These are phyloP conservation scores for Herpetomonas samuelpessoai DNA, from an alignment of 208 protist species.

Conservation along the genomic window DNA sequence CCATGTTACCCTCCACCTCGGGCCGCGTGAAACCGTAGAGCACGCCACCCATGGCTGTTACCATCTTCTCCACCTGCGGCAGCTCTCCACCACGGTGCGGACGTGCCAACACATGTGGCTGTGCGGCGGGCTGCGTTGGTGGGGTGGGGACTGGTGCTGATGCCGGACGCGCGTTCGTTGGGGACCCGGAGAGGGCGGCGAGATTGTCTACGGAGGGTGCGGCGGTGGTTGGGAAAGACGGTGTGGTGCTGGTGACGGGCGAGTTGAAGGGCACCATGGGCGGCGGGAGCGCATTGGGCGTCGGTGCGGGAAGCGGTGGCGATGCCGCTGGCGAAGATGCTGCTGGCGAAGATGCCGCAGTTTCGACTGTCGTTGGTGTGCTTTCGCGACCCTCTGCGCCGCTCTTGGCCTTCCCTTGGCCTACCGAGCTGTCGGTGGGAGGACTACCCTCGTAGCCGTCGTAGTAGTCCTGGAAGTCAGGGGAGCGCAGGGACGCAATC, in stretches of 20 bases:
- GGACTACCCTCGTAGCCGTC: slow-evolving; percentile 4
- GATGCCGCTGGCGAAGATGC: neutral
- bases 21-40: slow-evolving; percentile 63
- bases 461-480: slow-evolving; percentile 6
- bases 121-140: too few species aligned
- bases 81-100: slow-evolving; percentile 23
- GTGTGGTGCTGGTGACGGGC: slow-evolving; percentile 7
- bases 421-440: too few species aligned
- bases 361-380: neutral
- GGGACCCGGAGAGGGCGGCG: neutral
- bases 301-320: neutral
- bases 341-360: neutral
- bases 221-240: neutral
- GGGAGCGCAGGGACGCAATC: slow-evolving; percentile 25
- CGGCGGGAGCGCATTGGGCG: neutral
- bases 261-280: slow-evolving; percentile 11
- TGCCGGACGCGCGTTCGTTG: neutral
- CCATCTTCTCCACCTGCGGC: slow-evolving; percentile 33
- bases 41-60: slow-evolving; percentile 56
- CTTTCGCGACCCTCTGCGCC: too few species aligned
- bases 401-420: too few species aligned
- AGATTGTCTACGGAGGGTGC: neutral
- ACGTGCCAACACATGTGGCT: too few species aligned
- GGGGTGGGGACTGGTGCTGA: neutral
- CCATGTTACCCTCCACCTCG: slow-evolving; percentile 44